Conservation (phyloP, 441 rosid species). For the Brassica balearica region DNA sequence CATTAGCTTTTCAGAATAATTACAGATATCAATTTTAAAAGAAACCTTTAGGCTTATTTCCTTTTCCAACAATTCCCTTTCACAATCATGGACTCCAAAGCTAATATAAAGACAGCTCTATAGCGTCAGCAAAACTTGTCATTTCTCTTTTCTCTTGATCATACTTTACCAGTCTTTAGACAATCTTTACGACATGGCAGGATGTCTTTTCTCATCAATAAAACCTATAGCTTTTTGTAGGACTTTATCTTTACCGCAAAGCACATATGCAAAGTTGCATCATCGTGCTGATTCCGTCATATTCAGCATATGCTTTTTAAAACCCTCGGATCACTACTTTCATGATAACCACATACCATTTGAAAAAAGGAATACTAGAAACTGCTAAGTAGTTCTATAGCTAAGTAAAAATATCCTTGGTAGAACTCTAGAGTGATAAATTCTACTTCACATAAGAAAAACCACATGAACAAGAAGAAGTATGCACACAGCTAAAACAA, state of each 20-base stretch:
- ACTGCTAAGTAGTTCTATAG: conserved; percentile 19
- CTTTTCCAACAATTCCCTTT: conserved; percentile 44
- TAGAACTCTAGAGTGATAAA: conserved; percentile 21
- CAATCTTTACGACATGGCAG: conserved; percentile 41
- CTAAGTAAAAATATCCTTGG: neutral
- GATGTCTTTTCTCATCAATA: conserved; percentile 36
- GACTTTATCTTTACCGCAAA: conserved; percentile 45
- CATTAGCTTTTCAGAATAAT: conserved; percentile 23
- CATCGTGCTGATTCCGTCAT: conserved; percentile 26
- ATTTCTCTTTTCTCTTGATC: conserved; percentile 34
- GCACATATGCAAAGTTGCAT: conserved; percentile 37
- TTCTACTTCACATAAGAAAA: conserved; percentile 9
- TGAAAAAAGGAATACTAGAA: conserved; percentile 17
- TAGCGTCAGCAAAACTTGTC: conserved; percentile 43
- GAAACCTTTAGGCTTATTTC: conserved; percentile 32
- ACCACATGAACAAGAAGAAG: conserved; percentile 16
- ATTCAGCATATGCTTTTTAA: conserved; percentile 26
- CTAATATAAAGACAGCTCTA: conserved; percentile 29
- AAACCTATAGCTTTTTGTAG: conserved; percentile 25
- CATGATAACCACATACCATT: conserved; percentile 35
- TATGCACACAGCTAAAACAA: neutral
- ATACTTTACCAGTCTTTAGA: conserved; percentile 12
- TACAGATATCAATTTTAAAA: neutral
- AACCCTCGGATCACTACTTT: conserved; percentile 20
- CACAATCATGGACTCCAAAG: conserved; percentile 44